Base-by-base conservation (phyloP, 1,139 yeast species). In the Wickerhamomyces sp. region DNA sequence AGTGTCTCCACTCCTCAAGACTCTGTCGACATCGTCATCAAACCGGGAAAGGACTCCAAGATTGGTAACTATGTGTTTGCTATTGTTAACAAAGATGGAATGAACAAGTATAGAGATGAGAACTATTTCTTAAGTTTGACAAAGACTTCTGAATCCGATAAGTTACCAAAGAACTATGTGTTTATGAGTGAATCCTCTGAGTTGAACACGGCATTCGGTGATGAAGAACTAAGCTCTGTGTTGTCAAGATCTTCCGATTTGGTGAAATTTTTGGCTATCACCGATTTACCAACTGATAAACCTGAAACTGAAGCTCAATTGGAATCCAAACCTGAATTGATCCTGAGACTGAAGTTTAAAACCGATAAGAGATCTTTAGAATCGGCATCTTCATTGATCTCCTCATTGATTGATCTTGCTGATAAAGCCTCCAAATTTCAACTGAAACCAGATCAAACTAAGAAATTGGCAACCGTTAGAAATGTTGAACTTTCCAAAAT, bases 131-230 rank as follows among this genome's bases (percentile, higher is more conserved):
- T 89, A 55, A 83, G 95, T 2, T 71, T 89, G 54, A 86, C 97
- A 47, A 84, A 76, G 52, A 87, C 96, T 26, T 54, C 82, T 26
- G 78, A 72, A 51, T 79, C 88, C 21, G 59, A 72, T 21, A 70
- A 72, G 49, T 66, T 89, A 51, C 96, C 96, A 31, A 54, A 64
- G 36, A 75, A 83, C 39, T 83, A 73, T 56, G 95, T 88, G 16
- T 86, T 78, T 63, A 89, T 91, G 98, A 71, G 86, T 51, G 98
- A 91, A 66, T 77, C 77, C 39, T 72, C 78, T 42, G 97, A 89
- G 57, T 69, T 86, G 61, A 87, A 81, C 50, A 87, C 79, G 7
- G 66, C 75, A 45, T 62, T 83, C 39, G 68, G 72, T 45, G 68
- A 76, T 33, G 69, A 68, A 39, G 73, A 69, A 39, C 61, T 77